Evolutionary conservation across 176 grass and related monocot species (phyloP), one percentile per base, ranked within the genome.

Genomic region (Alloteropsis semialata): DNA sequence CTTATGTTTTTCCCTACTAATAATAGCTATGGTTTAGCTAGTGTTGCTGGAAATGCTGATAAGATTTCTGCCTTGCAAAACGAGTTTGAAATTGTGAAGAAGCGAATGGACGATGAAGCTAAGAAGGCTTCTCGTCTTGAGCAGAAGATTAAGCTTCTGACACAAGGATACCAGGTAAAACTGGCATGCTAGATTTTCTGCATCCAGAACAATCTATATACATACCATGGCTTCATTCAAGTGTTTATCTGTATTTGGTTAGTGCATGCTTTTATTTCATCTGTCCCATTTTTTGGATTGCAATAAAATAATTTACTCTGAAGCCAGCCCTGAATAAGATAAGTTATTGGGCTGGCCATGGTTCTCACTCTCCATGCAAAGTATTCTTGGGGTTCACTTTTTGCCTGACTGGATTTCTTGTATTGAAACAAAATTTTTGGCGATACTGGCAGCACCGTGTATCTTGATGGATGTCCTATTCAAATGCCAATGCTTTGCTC

Each of bases 111-210:
- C 71, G 95, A 94, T 75, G 92, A 98, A 86, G 88, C 92, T 51
- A 98, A 98, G 78, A 90, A 92, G 84, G 92, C 95, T 34, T 85
- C 86, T 64, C 84, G 89, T n/a, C 86, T 94, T 77, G 95, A 95
- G 78, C 95, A 98, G 81, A 98, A 98, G 73, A 92, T 98, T 43
- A 98, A 98, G 72, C 75, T 98, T 77, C 81, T 98, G 68, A 98
- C 92, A 76, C 92, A 92, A 81, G 95, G 95, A 74, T 91, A 95
- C 84, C 95, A 98, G 88, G 95, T 98, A 89, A 64, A 66, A 28
- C 25, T 80, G 76, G 10, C 9, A 71, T 70, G 28, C 4, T 78
- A 43, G 60, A 28, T 48, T 0, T 7, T 69, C 48, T 65, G 42
- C 55, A 74, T 70, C 81, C 16, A 19, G 49, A 28, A 32, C 37